phyloP scores from a whole-genome alignment of 2,329 filamentous ascomycete species.

The Colletotrichum godetiae region DNA sequence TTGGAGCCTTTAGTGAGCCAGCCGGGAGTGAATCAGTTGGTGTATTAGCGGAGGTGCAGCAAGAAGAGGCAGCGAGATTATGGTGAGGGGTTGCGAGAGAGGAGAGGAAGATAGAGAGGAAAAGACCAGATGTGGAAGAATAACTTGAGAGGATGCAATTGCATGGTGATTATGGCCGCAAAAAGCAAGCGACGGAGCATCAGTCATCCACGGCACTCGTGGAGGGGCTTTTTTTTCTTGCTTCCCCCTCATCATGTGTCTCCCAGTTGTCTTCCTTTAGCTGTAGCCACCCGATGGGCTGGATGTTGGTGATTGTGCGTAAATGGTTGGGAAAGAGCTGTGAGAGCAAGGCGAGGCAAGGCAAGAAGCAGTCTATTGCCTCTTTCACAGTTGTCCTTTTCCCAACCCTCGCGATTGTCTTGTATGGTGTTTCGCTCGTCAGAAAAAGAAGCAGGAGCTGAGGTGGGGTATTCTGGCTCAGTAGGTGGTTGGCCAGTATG shows the following conservation, averaged over 20 bases:
- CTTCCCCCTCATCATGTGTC: neutral
- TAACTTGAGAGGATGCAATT: neutral
- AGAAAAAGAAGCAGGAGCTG: neutral
- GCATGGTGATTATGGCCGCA: neutral
- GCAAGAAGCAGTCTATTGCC: neutral
- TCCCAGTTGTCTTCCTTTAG: neutral
- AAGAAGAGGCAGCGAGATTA: neutral
- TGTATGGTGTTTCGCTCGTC: neutral
- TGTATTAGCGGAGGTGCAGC: neutral
- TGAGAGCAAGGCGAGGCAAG: no score
- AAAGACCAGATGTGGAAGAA: no score
- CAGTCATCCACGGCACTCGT: neutral
- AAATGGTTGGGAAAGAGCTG: neutral
- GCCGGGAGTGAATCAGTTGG: neutral
- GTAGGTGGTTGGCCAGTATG: neutral
- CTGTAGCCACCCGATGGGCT: neutral
- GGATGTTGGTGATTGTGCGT: neutral
- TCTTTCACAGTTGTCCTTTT: neutral
- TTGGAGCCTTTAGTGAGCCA: neutral
- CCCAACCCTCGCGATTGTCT: neutral
- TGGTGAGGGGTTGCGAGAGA: neutral
- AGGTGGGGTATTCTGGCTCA: slow-evolving; percentile 1
- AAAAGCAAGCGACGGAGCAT: neutral
- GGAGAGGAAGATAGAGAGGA: neutral
- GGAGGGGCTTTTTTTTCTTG: neutral